phyloP scores from a whole-genome alignment of 2,329 filamentous ascomycete species.

The Stemphylium lycopersici region DNA sequence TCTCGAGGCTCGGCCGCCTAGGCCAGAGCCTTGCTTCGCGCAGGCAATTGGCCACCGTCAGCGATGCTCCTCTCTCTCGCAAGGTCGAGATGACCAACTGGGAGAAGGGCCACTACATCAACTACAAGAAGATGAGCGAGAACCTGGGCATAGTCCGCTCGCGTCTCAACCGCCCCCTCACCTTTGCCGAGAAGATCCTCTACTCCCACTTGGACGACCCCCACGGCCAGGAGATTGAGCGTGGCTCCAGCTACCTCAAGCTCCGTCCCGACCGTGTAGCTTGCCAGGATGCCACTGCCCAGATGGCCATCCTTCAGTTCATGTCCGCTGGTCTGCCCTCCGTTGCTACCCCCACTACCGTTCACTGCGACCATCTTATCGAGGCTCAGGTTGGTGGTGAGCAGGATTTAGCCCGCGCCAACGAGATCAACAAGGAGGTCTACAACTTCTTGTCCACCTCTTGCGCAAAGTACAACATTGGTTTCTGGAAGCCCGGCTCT shows the following conservation, averaged over 20 bases:
- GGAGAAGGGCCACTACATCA: constrained; percentile 97
- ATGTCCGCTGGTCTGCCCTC: constrained; percentile 98
- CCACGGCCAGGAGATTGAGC: constrained; percentile 93
- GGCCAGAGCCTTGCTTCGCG: constrained; percentile 69
- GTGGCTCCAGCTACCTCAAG: constrained; percentile 94
- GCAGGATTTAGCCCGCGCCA: constrained; percentile 90
- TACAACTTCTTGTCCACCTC: constrained; percentile 95
- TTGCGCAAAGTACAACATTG: constrained; percentile 99
- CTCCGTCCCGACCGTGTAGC: constrained; percentile 96
- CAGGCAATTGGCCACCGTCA: constrained; percentile 78
- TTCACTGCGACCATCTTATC: constrained; percentile 99
- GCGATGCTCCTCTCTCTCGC: constrained; percentile 84
- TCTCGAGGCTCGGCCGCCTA: constrained; percentile 71
- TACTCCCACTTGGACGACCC: constrained; percentile 99
- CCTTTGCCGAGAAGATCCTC: constrained; percentile 96
- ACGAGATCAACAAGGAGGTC: constrained; percentile 97
- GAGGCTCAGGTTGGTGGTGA: constrained; percentile 92
- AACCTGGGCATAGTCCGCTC: constrained; percentile 89
- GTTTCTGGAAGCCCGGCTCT: constrained; percentile 98
- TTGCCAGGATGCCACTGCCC: constrained; percentile 98
- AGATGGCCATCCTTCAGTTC: constrained; percentile 99
- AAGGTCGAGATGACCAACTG: constrained; percentile 99
- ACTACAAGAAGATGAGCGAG: constrained; percentile 99
- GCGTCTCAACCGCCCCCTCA: constrained; percentile 90
- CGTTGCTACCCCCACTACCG: constrained; percentile 91